These are phyloP conservation scores for Cytospora piceae DNA, from an alignment of 2,329 filamentous ascomycete genomes.

Conservation along the genomic window DNA sequence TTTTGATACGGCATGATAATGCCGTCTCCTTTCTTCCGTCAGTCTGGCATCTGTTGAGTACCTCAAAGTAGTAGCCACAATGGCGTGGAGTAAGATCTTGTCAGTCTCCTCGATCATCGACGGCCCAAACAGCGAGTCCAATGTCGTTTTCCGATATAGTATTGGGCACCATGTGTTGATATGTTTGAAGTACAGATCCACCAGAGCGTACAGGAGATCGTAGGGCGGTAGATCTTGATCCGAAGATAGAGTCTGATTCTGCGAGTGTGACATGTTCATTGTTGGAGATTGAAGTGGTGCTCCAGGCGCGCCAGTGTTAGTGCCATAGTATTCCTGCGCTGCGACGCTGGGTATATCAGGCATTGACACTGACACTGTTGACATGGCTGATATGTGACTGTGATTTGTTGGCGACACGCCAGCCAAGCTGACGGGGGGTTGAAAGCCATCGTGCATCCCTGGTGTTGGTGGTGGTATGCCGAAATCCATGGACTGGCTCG, in stretches of 20 bases:
- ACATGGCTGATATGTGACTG: slow-evolving; percentile 38
- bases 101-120: slow-evolving; percentile 79
- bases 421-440: slow-evolving; percentile 46
- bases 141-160: slow-evolving; percentile 79
- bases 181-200: slow-evolving; percentile 78
- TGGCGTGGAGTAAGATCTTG: slow-evolving; percentile 80
- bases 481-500: slow-evolving; percentile 55
- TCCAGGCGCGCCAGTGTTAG: slow-evolving; percentile 39
- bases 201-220: slow-evolving; percentile 71
- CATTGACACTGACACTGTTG: slow-evolving; percentile 19
- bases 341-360: slow-evolving; percentile 46
- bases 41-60: slow-evolving; percentile 80
- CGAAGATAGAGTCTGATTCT: slow-evolving; percentile 43
- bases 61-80: slow-evolving; percentile 83
- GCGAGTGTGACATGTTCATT: slow-evolving; percentile 55
- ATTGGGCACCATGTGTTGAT: slow-evolving; percentile 88
- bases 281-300: slow-evolving; percentile 61
- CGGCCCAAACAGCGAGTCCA: slow-evolving; percentile 81
- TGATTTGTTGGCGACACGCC: slow-evolving; percentile 46
- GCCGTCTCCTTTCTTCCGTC: slow-evolving; percentile 70
- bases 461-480: slow-evolving; percentile 51
- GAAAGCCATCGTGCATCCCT: slow-evolving; percentile 54
- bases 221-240: slow-evolving; percentile 76
- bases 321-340: slow-evolving; percentile 55
- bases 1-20: slow-evolving; percentile 81